Conservation (phyloP, 495 filamentous ascomycete species). For the Tirmania nivea region DNA sequence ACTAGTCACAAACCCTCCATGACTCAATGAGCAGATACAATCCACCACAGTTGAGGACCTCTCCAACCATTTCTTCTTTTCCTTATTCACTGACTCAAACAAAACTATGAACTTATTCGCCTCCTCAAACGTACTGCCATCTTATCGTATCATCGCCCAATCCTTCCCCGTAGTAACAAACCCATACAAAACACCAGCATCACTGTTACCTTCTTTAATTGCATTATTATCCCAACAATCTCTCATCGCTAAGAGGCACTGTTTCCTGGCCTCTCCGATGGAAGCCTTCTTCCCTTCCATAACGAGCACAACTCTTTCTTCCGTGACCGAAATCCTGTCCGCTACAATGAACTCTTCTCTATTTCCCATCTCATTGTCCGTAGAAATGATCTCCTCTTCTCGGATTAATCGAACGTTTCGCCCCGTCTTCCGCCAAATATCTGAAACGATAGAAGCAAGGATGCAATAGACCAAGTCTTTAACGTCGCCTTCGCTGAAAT, state of each 20-base stretch:
- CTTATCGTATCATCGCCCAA: constrained; percentile 1
- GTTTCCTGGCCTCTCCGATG: constrained; percentile 2
- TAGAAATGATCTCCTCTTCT: no score
- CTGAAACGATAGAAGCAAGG: no score
- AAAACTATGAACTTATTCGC: background rate
- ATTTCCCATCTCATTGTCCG: no score
- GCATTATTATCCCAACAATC: background rate
- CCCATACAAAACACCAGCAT: background rate
- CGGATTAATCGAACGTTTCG: no score
- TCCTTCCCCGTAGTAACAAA: constrained; percentile 2
- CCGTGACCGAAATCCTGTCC: no score
- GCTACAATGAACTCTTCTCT: no score
- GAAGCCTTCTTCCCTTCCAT: constrained; percentile 2
- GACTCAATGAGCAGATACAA: no score
- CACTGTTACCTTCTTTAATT: background rate
- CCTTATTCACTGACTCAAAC: background rate
- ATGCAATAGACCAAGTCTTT: no score
- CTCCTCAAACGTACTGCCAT: background rate
- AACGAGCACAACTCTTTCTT: background rate
- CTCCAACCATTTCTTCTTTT: constrained; percentile 1
- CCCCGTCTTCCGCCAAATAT: no score
- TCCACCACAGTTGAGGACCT: background rate
- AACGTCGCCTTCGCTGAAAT: no score
- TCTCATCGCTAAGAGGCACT: constrained; percentile 1
- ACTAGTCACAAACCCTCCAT: no score